Percentiles rank a stretch among this genome's conserved stretches.
These are phyloP conservation scores for Pythium sukuiense DNA, from an alignment of 352 stramenopile species.

Conservation along the genomic window DNA sequence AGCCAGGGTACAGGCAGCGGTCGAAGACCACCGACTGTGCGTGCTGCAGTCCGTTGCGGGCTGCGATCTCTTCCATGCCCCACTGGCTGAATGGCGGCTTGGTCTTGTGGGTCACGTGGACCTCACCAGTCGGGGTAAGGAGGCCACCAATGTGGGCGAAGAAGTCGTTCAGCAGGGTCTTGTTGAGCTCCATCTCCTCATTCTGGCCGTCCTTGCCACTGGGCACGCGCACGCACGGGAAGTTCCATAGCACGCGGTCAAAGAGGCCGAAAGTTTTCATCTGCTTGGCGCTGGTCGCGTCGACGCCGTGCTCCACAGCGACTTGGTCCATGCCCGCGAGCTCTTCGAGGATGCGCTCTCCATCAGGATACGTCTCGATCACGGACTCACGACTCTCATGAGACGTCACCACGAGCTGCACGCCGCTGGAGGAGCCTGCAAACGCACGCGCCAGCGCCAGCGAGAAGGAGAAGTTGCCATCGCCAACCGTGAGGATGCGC, in stretches of 20 bases:
- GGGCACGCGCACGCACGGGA: conserved; percentile 91
- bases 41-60: conserved; percentile 44
- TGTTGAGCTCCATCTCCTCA: conserved; percentile 95
- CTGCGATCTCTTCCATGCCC: conserved; percentile 75
- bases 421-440: conserved; percentile 10
- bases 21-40: conserved; percentile 92
- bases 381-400: conserved; percentile 90
- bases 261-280: conserved; percentile 76
- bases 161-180: conserved; percentile 90
- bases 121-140: conserved; percentile 71
- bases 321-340: conserved; percentile 65
- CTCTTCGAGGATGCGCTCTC: conserved; percentile 72
- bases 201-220: conserved; percentile 96
- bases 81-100: conserved; percentile 90
- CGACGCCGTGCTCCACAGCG: conserved; percentile 85
- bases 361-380: conserved; percentile 89
- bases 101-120: conserved; percentile 97
- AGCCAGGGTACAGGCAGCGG: conserved; percentile 89
- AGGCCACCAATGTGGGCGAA: conserved; percentile 61
- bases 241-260: conserved; percentile 96
- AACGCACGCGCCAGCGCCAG: conserved; percentile 83
- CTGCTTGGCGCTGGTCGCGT: conserved; percentile 86
- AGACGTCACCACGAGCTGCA: conserved; percentile 88
- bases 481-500: conserved; percentile 90
- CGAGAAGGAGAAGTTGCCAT: conserved; percentile 97